Evolutionary conservation across 2,329 filamentous ascomycete genomes (phyloP).

Genomic region (Immersiporthe knoxdaviesiana): DNA sequence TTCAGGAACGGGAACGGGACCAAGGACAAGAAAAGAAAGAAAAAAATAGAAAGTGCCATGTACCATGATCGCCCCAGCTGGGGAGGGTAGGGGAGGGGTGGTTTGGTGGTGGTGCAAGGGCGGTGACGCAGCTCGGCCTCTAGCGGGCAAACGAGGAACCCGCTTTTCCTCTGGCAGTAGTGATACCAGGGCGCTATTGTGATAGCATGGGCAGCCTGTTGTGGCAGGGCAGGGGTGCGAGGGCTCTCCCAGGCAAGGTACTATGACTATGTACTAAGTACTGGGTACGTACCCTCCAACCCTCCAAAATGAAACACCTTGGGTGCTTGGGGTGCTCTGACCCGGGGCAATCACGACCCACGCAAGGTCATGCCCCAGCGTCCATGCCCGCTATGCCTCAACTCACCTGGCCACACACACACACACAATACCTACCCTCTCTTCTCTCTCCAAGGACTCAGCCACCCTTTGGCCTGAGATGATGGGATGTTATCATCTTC

Average conservation of each 20-base stretch:
- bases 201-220: constrained; percentile 2
- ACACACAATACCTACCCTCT: too few relatives aligned
- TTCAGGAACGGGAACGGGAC: constrained; percentile 28
- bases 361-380: neutral
- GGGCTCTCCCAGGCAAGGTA: neutral
- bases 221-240: neutral
- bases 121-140: constrained; percentile 27
- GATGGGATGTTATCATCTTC: constrained; percentile 25
- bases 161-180: constrained; percentile 5
- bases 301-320: constrained; percentile 28
- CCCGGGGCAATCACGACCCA: constrained; percentile 8
- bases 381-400: neutral
- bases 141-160: constrained; percentile 18
- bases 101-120: too few relatives aligned
- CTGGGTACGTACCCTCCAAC: too few relatives aligned
- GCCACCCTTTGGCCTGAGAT: constrained; percentile 22
- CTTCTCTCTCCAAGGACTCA: too few relatives aligned
- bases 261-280: too few relatives aligned
- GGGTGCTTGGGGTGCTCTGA: constrained; percentile 14
- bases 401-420: neutral
- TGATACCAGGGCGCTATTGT: neutral
- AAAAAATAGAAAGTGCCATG: constrained; percentile 17
- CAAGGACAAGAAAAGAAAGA: constrained; percentile 20
- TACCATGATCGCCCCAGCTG: constrained; percentile 1
- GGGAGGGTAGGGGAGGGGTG: too few relatives aligned